A percentile compares a stretch with the other conserved stretches of the same genome.
Conservation (phyloP, 169 alveolate species). For the Plasmodium chabaudi region DNA sequence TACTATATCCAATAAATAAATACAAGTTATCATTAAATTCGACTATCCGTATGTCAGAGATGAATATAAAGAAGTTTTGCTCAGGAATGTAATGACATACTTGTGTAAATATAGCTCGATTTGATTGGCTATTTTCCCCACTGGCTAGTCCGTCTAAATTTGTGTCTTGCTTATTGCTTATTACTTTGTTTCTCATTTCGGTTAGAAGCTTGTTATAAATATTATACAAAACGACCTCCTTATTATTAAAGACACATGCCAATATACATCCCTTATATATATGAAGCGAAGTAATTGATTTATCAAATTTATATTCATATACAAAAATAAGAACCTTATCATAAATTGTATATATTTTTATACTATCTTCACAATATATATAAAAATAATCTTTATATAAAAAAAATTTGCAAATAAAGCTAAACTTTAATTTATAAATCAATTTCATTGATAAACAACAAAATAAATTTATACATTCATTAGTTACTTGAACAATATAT, state of each 20-base stretch:
- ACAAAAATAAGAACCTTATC: slow-evolving; percentile 8
- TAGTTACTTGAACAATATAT: slow-evolving; percentile 40
- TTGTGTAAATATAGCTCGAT: not conserved
- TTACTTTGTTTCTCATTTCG: not conserved
- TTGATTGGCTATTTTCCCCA: not conserved
- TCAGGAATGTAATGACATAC: slow-evolving; percentile 18
- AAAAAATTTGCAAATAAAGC: slow-evolving; percentile 21
- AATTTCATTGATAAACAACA: slow-evolving; percentile 66
- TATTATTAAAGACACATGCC: slow-evolving; percentile 12
- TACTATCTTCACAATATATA: slow-evolving; percentile 33
- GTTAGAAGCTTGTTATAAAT: slow-evolving; percentile 1
- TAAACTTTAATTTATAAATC: slow-evolving; percentile 4
- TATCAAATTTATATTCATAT: not conserved
- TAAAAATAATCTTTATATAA: slow-evolving; percentile 30
- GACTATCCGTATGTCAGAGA: slow-evolving; percentile 24
- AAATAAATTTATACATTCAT: slow-evolving; percentile 5
- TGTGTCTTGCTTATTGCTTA: not conserved
- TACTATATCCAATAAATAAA: slow-evolving; percentile 48
- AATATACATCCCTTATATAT: slow-evolving; percentile 31
- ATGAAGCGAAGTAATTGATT: slow-evolving; percentile 14
- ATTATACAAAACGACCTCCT: slow-evolving; percentile 15
- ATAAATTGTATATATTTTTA: slow-evolving; percentile 22
- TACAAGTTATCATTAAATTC: slow-evolving; percentile 56
- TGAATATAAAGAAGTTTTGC: slow-evolving; percentile 11
- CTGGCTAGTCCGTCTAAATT: not conserved